Conservation (phyloP, 139 green algal species). For the Coccomyxa sp. region DNA sequence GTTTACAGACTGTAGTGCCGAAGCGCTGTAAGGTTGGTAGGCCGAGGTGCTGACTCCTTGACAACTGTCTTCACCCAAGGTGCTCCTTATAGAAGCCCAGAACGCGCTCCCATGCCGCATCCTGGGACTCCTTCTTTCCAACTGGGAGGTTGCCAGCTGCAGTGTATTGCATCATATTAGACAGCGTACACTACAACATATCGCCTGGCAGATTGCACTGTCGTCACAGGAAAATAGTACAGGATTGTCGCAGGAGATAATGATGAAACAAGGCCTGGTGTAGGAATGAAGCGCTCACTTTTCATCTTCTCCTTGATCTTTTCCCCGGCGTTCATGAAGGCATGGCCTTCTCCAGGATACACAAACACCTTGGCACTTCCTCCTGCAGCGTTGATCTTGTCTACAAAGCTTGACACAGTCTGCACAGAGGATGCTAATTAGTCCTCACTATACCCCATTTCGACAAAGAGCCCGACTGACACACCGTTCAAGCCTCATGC, state of each 20-base stretch:
- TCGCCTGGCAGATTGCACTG: not conserved
- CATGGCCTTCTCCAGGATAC: slow-evolving; percentile 30
- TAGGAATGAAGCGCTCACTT: not conserved
- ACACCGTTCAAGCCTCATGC: too few species aligned
- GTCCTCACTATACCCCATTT: not conserved
- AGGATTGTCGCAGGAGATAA: not conserved
- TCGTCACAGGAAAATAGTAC: not conserved
- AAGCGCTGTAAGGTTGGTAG: too few species aligned
- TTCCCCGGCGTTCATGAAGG: slow-evolving; percentile 49
- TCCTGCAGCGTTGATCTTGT: slow-evolving; percentile 11
- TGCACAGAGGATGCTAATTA: not conserved
- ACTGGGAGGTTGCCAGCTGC: not conserved
- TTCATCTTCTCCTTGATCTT: slow-evolving; percentile 11
- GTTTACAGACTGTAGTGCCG: too few species aligned
- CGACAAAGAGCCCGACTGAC: not conserved
- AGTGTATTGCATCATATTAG: not conserved
- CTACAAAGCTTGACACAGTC: slow-evolving; percentile 7
- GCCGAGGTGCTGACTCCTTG: too few species aligned
- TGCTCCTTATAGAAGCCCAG: not conserved
- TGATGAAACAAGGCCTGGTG: not conserved
- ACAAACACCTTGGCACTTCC: slow-evolving; percentile 11
- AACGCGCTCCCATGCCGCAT: not conserved
- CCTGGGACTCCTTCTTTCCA: slow-evolving; percentile 2
- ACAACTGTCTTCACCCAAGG: not conserved
- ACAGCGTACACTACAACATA: not conserved